These are phyloP conservation scores for Brassica juncea DNA, from an alignment of 345 rosid genomes.

Conservation along the genomic window DNA sequence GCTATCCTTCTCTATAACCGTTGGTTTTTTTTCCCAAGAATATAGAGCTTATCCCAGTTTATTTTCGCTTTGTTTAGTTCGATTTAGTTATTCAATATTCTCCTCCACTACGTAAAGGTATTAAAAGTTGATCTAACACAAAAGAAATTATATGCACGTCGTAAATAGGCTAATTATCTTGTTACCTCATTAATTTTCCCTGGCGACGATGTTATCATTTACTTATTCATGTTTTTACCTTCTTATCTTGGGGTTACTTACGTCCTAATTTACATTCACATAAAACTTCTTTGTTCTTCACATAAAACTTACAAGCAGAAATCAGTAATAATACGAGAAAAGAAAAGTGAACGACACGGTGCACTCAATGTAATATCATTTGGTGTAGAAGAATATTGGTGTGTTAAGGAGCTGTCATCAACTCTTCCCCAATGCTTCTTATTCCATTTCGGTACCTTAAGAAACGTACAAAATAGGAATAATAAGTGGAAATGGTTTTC, in stretches of 20 bases:
- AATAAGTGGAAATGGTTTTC: not conserved
- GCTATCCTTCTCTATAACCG: slow-evolving; percentile 13
- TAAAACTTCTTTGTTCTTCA: not conserved
- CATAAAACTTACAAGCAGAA: not conserved
- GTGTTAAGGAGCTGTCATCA: slow-evolving; percentile 26
- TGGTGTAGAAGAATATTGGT: slow-evolving; percentile 10
- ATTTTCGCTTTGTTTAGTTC: not conserved
- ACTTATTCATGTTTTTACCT: not conserved
- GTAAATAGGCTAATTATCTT: not conserved
- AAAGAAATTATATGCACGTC: not conserved
- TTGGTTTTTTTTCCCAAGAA: slow-evolving; percentile 7
- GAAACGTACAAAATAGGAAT: not conserved
- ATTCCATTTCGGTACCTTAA: slow-evolving; percentile 28
- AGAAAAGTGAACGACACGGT: not conserved
- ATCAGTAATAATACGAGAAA: not conserved
- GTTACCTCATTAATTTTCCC: not conserved
- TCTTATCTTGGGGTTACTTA: not conserved
- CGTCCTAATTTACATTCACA: not conserved
- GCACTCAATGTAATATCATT: not conserved
- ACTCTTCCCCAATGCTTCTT: slow-evolving; percentile 5
- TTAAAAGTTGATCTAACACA: not conserved
- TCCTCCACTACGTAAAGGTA: slow-evolving; percentile 20
- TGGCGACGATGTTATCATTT: not conserved
- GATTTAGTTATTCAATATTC: slow-evolving; percentile 21
- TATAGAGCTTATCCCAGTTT: slow-evolving; percentile 2